Base-by-base conservation (phyloP, 1,284 basidiomycete genomes). In the Leucoagaricus sp. region DNA sequence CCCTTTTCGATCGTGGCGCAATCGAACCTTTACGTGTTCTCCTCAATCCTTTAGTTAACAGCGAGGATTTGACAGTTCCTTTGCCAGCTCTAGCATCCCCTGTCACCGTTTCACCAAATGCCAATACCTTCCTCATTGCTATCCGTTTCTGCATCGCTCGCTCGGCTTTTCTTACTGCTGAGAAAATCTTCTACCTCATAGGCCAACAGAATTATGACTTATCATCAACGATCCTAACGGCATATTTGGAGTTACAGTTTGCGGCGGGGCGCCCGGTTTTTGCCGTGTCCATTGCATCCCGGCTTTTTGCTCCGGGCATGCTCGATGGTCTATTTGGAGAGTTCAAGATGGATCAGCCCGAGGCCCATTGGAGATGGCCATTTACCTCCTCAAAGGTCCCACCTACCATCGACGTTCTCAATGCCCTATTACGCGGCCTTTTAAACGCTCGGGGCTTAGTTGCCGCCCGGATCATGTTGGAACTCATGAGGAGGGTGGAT, bases 61-160 rank as follows among this genome's bases (percentile, higher is more conserved):
- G 26, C 33, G 21, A 38, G 8, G 26, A 45, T 34, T 31, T 26
- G 25, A 4, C 28, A 25, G 15, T 8, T 4, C n/a, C 48, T 28
- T 19, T 34, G 26, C 4, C 28, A 50, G 9, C 19, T 47, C 49
- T 41, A 44, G 46, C 41, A 49, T 28, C 46, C 31, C 19, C 54
- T 40, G 31, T 47, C 10, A 40, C 58, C 51, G 59, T 81, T 28
- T 57, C 55, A 41, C 82, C 85, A 17, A 80, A 87, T 62, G 74
- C 79, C 6, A 73, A 75, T 9, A 91, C 89, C 1, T 88, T 83
- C 70, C 80, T 82, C 9, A 81, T 86, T 29, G 75, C 89, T 59
- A 80, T 90, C 65, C 80, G 84, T 63, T 76, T 84, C 61, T 68
- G 84, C 50, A 78, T 80, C n/a, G 69, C 64, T 17, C 72, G 71